A percentile compares a stretch with the other conserved stretches of the same genome.
These are phyloP conservation scores for Erythrobasidium hasegawianum DNA, from an alignment of 1,284 basidiomycete species.

Conservation along the genomic window DNA sequence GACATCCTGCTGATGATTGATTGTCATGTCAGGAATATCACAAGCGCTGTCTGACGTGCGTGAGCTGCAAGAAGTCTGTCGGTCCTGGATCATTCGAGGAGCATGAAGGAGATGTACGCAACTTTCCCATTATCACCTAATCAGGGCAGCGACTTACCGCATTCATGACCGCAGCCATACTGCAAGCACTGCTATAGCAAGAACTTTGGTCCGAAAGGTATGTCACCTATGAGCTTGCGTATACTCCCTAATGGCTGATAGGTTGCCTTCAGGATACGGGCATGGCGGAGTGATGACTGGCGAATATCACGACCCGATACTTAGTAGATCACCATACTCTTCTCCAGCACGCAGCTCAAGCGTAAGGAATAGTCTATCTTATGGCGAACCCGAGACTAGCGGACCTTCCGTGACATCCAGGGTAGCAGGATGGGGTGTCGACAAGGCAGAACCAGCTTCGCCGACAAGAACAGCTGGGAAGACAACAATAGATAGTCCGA, in stretches of 20 bases:
- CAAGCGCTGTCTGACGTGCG: constrained; percentile 51
- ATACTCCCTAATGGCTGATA: not conserved
- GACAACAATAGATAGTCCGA: constrained; percentile 26
- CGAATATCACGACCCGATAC: constrained; percentile 33
- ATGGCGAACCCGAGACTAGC: not conserved
- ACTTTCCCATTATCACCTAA: not conserved
- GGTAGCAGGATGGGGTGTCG: not conserved
- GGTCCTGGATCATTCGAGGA: constrained; percentile 50
- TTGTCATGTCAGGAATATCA: constrained; percentile 49
- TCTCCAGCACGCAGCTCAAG: constrained; percentile 15
- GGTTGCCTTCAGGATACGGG: constrained; percentile 25
- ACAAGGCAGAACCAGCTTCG: not conserved
- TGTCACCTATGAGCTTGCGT: not conserved
- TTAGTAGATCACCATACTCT: constrained; percentile 26
- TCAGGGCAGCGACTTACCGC: not conserved
- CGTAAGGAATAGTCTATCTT: not conserved
- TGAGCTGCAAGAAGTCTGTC: constrained; percentile 50
- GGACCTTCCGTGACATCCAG: not conserved
- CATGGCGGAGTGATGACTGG: constrained; percentile 33
- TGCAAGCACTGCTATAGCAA: constrained; percentile 37
- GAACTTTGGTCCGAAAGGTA: constrained; percentile 34
- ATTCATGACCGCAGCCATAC: constrained; percentile 20
- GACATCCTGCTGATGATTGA: constrained; percentile 3
- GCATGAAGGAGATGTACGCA: constrained; percentile 49
- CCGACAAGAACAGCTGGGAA: not conserved